Conservation (phyloP, 805 yeast genomes). For the Suhomyces faveliae region DNA sequence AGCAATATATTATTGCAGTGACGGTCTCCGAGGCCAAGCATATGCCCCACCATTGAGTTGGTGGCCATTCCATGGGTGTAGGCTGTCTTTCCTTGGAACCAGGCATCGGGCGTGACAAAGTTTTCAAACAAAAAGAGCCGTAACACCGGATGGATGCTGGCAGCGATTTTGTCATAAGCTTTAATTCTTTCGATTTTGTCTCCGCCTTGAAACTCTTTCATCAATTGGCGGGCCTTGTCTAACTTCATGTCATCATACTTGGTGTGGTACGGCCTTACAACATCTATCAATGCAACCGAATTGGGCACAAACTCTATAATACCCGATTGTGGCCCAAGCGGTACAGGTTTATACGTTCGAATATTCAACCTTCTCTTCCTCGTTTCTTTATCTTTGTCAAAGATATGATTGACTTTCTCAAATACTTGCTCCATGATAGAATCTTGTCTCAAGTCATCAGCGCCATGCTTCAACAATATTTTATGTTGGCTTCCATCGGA, state of each 20-base stretch:
- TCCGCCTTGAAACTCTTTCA: constrained; percentile 57
- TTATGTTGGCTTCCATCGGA: constrained; percentile 59
- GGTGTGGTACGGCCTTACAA: constrained; percentile 63
- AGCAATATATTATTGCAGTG: constrained; percentile 87
- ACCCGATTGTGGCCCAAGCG: constrained; percentile 85
- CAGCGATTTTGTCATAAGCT: constrained; percentile 47
- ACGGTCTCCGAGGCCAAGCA: constrained; percentile 92
- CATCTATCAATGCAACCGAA: constrained; percentile 68
- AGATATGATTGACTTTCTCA: constrained; percentile 71
- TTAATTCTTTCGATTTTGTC: constrained; percentile 43
- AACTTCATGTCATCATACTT: constrained; percentile 45
- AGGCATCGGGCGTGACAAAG: constrained; percentile 63
- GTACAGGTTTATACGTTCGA: constrained; percentile 85
- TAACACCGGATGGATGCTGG: constrained; percentile 62
- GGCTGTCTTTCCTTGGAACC: constrained; percentile 65
- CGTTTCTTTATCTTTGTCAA: constrained; percentile 55
- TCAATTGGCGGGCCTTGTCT: constrained; percentile 59
- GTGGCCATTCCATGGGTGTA: constrained; percentile 82
- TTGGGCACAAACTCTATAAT: constrained; percentile 84
- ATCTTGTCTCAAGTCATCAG: constrained; percentile 93
- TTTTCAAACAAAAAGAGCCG: constrained; percentile 67
- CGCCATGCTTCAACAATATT: constrained; percentile 75
- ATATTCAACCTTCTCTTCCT: constrained; percentile 58
- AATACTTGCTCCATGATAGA: constrained; percentile 98
- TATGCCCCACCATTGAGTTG: constrained; percentile 80